Base-by-base conservation (phyloP, 805 yeast species). In the Teunomyces cretensis region DNA sequence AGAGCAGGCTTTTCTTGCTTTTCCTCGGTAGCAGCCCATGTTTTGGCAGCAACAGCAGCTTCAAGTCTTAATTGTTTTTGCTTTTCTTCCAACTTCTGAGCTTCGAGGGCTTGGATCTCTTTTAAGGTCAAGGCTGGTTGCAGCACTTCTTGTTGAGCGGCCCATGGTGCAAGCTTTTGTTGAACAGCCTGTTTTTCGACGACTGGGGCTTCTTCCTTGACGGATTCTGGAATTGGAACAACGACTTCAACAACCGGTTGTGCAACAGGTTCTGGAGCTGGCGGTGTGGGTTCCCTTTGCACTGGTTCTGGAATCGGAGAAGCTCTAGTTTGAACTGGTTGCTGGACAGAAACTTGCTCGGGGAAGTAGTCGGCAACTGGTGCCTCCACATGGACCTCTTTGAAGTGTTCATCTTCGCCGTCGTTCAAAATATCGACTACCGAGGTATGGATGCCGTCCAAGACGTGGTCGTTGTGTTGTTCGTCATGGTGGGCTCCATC, bases 111-210 rank as follows among this genome's bases (percentile, higher is more conserved):
- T 56, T 78, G 83, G 45, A 79, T 78, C 58, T 80, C 79, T 42
- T 72, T 70, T 53, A 80, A 64, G 0, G 83, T 64, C 43, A 78
- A 46, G n/a, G 64, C 57, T 9, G 81, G 80, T 27, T 31, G 39
- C 43, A 49, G 13, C 44, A 46, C 35, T 4, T 55, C 48, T 19
- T 59, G 47, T 16, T 59, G 54, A 1, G 57, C 48, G n/a, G 83
- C 83, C 84, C 84, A 80, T 36, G 84, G 84, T 4, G 84, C 84
- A 26, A 71, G 57, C 38, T 53, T 13, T 26, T 47, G 54, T 16
- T 49, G 55, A 24, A 52, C 55, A n/a, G 40, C 42, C n/a, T 33
- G 42, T 9, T 50, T 48, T 15, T 38, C 17, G n/a, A 40, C 35
- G 13, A 39, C 17, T 9, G n/a, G 33, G 3, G 26, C 17, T 11